Percentiles rank a stretch among this genome's conserved stretches.
phyloP scores from a whole-genome alignment of 805 yeast genomes.

The Schizosaccharomyces japonicus region DNA sequence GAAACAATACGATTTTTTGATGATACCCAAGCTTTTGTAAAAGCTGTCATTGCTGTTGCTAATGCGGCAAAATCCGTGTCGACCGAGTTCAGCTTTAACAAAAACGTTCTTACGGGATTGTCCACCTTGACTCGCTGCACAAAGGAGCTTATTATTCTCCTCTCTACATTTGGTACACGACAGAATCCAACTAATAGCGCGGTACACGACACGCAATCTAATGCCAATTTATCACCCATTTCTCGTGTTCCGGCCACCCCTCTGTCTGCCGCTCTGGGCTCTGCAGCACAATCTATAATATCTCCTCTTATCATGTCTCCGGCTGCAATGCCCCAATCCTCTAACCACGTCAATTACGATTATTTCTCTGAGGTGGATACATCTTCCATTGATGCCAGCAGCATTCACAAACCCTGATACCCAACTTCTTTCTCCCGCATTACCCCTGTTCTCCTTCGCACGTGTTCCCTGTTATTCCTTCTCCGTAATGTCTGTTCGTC shows the following conservation, averaged over 20 bases:
- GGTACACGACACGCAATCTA: background rate
- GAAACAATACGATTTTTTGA: slow-evolving; percentile 57
- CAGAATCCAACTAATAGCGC: background rate
- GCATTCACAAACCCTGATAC: no score
- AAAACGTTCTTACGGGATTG: slow-evolving; percentile 54
- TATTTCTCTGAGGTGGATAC: background rate
- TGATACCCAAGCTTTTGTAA: slow-evolving; percentile 54
- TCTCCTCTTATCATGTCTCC: slow-evolving; percentile 3
- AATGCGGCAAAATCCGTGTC: slow-evolving; percentile 63
- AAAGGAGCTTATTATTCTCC: slow-evolving; percentile 67
- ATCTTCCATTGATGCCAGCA: no score
- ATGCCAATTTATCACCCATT: slow-evolving; percentile 7
- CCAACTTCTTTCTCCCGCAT: no score
- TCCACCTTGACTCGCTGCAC: slow-evolving; percentile 66
- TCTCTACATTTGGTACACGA: slow-evolving; percentile 40
- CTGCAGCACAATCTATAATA: slow-evolving; percentile 19
- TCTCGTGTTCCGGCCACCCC: slow-evolving; percentile 16
- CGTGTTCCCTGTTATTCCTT: no score
- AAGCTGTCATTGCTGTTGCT: slow-evolving; percentile 59
- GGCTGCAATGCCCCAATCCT: background rate
- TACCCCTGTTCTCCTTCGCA: no score
- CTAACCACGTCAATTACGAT: background rate
- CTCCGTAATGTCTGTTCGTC: no score
- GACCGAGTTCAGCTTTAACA: slow-evolving; percentile 52
- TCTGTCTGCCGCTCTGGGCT: slow-evolving; percentile 19